These are phyloP conservation scores for Phaeosphaeriaceae sp. DNA, from an alignment of 2,329 filamentous ascomycete species.

Conservation along the genomic window DNA sequence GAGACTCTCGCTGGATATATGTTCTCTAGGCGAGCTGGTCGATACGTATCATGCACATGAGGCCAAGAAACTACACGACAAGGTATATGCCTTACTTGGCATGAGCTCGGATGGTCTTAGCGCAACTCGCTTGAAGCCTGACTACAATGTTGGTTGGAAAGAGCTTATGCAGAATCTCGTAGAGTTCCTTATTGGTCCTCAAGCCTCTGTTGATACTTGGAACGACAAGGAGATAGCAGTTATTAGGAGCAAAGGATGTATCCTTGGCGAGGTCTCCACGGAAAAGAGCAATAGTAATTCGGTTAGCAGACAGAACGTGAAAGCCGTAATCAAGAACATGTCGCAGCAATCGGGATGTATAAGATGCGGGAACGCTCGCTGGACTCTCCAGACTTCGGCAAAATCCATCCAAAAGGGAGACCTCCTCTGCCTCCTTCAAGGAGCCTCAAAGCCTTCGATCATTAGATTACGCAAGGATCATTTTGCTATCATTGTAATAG, in stretches of 20 bases:
- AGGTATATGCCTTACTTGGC: constrained; percentile 19
- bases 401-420: constrained; percentile 10
- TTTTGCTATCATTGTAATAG: constrained; percentile 2
- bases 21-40: constrained; percentile 12
- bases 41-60: constrained; percentile 19
- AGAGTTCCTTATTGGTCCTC: constrained; percentile 3
- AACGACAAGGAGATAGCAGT: constrained; percentile 3
- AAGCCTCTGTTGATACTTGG: constrained; percentile 5
- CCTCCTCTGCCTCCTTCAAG: constrained; percentile 9
- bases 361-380: constrained; percentile 1
- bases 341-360: constrained; percentile 5
- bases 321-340: not conserved
- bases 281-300: constrained; percentile 2
- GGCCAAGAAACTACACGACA: constrained; percentile 12
- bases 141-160: constrained; percentile 7
- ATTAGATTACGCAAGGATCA: constrained; percentile 3
- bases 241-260: not conserved
- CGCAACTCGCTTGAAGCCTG: constrained; percentile 1
- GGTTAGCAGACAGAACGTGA: constrained; percentile 3
- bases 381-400: constrained; percentile 2
- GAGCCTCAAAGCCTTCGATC: constrained; percentile 9
- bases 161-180: constrained; percentile 5
- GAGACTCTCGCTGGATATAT: constrained; percentile 4
- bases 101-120: constrained; percentile 9
- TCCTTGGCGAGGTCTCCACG: no score